A percentile compares a stretch with the other conserved stretches of the same genome.
Evolutionary conservation across 805 yeast genomes (phyloP).

Genomic region (Blastobotrys peoriensis): DNA sequence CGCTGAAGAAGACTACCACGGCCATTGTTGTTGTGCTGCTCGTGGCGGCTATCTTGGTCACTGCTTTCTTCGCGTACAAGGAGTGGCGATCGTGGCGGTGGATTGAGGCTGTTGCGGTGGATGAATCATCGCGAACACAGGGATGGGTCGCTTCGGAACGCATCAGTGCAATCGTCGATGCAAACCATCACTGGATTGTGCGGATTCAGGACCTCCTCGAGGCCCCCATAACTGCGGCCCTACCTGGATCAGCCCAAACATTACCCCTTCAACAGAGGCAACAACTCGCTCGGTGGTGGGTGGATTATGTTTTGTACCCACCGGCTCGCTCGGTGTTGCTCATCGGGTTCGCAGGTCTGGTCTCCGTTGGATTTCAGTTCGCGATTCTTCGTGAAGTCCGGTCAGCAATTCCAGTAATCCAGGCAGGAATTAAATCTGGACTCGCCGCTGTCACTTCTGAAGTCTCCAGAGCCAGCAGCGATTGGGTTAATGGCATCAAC

Average conservation of each 20-base stretch:
- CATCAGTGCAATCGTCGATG: background rate
- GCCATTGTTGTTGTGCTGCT: background rate
- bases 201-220: background rate
- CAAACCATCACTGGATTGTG: background rate
- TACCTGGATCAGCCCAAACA: background rate
- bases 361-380: slow-evolving; percentile 50
- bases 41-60: background rate
- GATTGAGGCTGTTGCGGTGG: background rate
- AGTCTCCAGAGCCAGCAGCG: slow-evolving; percentile 12
- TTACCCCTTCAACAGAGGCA: background rate
- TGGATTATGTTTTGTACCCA: slow-evolving; percentile 47
- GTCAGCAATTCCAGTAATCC: slow-evolving; percentile 15
- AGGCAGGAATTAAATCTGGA: slow-evolving; percentile 11
- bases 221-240: background rate
- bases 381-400: slow-evolving; percentile 35
- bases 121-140: background rate
- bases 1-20: background rate
- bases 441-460: slow-evolving; percentile 14
- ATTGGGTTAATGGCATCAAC: slow-evolving; percentile 58
- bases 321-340: slow-evolving; percentile 46
- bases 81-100: slow-evolving; percentile 2
- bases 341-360: slow-evolving; percentile 52
- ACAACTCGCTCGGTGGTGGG: slow-evolving; percentile 37
- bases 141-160: background rate
- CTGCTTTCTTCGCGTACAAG: background rate